Percentiles rank a stretch among this genome's conserved stretches.
These are phyloP conservation scores for Kernera saxatilis DNA, from an alignment of 345 rosid species.

Conservation along the genomic window DNA sequence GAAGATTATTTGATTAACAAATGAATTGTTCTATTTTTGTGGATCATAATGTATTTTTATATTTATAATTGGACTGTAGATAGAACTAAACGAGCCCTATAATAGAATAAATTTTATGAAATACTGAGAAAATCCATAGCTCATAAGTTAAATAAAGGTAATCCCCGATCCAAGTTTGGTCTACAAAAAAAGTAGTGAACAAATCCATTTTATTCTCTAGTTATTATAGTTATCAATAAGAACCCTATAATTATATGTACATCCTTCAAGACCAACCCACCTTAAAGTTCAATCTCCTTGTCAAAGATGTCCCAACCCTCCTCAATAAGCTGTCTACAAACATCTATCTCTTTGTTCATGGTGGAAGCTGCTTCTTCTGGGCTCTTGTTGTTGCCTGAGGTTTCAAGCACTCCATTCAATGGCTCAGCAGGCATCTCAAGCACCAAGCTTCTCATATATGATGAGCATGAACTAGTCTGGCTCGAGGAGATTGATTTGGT, in stretches of 20 bases:
- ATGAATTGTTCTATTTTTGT: not conserved
- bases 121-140: not conserved
- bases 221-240: not conserved
- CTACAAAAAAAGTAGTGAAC: not conserved
- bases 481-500: conserved; percentile 54
- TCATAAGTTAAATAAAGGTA: not conserved
- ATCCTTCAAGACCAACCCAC: conserved; percentile 14
- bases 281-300: conserved; percentile 7
- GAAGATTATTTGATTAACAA: not conserved
- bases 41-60: not conserved
- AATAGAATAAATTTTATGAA: too few relatives aligned
- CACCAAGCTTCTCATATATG: conserved; percentile 39
- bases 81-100: too few relatives aligned
- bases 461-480: conserved; percentile 59
- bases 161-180: not conserved
- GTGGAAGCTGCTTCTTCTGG: conserved; percentile 5
- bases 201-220: conserved; percentile 9
- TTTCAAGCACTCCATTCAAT: conserved; percentile 6
- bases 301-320: conserved; percentile 68
- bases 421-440: not conserved
- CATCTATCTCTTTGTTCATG: conserved; percentile 9
- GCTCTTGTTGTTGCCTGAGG: conserved; percentile 16
- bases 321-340: conserved; percentile 35
- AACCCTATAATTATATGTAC: conserved; percentile 8
- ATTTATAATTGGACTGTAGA: too few relatives aligned